A percentile compares a stretch with the other conserved stretches of the same genome.
These are phyloP conservation scores for Pseudogymnoascus sp. DNA, from an alignment of 2,329 filamentous ascomycete species.

Conservation along the genomic window DNA sequence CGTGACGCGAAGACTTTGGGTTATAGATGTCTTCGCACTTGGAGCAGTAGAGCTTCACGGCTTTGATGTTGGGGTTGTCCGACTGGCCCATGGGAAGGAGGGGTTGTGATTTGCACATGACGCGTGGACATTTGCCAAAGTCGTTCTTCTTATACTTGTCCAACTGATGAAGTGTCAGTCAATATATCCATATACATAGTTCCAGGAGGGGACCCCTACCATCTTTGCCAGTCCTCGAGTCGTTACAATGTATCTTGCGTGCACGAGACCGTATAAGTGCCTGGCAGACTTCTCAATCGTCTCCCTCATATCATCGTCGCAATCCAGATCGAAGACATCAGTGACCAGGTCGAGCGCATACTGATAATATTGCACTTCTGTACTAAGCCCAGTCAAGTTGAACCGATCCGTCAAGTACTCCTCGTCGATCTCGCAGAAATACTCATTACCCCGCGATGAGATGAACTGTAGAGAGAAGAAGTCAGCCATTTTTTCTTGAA, in stretches of 20 bases:
- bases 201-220: constrained; percentile 51
- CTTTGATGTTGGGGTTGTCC: constrained; percentile 78
- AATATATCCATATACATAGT: neutral
- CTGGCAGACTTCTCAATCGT: constrained; percentile 95
- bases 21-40: constrained; percentile 99
- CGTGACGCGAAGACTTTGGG: constrained; percentile 93
- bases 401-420: constrained; percentile 97
- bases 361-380: constrained; percentile 97
- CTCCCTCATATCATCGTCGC: constrained; percentile 96
- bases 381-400: constrained; percentile 94
- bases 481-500: constrained; percentile 2
- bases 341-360: constrained; percentile 97
- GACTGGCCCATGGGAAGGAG: constrained; percentile 92
- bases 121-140: constrained; percentile 95
- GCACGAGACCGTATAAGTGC: constrained; percentile 91
- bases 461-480: constrained; percentile 60
- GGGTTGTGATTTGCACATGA: constrained; percentile 88
- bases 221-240: constrained; percentile 92
- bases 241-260: constrained; percentile 94
- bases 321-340: constrained; percentile 97
- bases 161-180: constrained; percentile 52
- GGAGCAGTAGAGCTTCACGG: constrained; percentile 94
- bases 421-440: constrained; percentile 99
- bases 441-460: constrained; percentile 94
- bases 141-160: constrained; percentile 99